Evolutionary conservation across 2,329 filamentous ascomycete genomes (phyloP), one percentile per base, ranked within the genome.

Genomic region (Fusarium nisikadoi): DNA sequence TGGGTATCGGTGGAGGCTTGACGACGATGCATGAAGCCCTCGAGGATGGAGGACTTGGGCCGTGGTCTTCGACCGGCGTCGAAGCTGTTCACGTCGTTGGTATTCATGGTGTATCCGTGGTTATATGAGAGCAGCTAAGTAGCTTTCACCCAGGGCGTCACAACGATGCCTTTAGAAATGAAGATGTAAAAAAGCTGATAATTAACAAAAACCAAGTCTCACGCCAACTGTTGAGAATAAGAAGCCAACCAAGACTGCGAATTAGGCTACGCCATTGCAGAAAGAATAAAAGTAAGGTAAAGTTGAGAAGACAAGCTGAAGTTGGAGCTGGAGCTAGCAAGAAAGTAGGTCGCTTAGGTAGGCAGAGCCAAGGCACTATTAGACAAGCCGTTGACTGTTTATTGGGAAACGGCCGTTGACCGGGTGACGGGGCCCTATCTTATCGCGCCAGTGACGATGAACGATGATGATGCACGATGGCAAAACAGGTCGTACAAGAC

Each of bases 31-130:
- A 88, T 85, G 71, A 88, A 83, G 13, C 84, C 84, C 65, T 82
- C 84, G 54, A 88, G 76, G 42, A 87, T 84, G 23, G 83, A 86
- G 4, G 86, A 86, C 76, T 84, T 87, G 65, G 84, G 81, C 46
- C 84, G 79, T 56, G 84, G 82, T 69, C 85, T 83, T 52, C 70
- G 71, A 52, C 68, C 62, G 42, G 67, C 65, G 31, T 77, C 75
- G 56, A 76, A 72, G 53, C 58, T 62, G 50, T 65, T 66, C 12
- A 45, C 33, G 41, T 68, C 70, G 43, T 38, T 58, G 29, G 65
- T 36, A 45, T 63, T 68, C 71, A 73, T 68, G 47, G n/a, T 62
- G 54, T 49, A 46, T 56, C 53, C 39, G 56, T 52, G 58, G 46
- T 56, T 55, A 52, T 72, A 62, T 62, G 72, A 62, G 23, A 60